Evolutionary conservation across 2,329 filamentous ascomycete genomes (phyloP).

Genomic region (Dissoconium aciculare): DNA sequence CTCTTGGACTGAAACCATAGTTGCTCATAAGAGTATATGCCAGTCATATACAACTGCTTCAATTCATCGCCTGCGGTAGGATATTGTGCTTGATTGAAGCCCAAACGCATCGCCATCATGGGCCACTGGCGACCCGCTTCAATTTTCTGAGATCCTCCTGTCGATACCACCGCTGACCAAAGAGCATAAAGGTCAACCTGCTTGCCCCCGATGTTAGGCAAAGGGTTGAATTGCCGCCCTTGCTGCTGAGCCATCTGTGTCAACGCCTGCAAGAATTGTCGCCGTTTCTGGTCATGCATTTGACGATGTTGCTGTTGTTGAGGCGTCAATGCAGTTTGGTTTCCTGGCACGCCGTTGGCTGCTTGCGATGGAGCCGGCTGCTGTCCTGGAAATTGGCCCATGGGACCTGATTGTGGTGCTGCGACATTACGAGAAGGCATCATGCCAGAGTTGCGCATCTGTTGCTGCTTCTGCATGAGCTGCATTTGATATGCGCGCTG

Average conservation of each 20-base stretch:
- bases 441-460: constrained; percentile 34
- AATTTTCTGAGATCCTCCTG: constrained; percentile 62
- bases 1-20: constrained; percentile 38
- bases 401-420: constrained; percentile 17
- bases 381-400: constrained; percentile 13
- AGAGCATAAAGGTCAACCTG: constrained; percentile 60
- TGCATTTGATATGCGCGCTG: constrained; percentile 78
- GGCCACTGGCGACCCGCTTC: constrained; percentile 58
- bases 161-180: constrained; percentile 62
- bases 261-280: constrained; percentile 49
- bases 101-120: constrained; percentile 44
- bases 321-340: constrained; percentile 4
- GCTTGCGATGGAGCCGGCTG: constrained; percentile 6
- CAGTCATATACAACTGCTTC: constrained; percentile 57
- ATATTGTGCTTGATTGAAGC: constrained; percentile 29
- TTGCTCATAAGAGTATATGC: constrained; percentile 63
- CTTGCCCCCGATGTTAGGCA: constrained; percentile 58
- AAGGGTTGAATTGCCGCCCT: constrained; percentile 57
- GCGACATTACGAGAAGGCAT: constrained; percentile 15
- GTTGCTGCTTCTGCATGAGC: constrained; percentile 59
- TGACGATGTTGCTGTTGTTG: constrained; percentile 10
- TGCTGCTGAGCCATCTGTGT: constrained; percentile 62
- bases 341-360: constrained; percentile 13
- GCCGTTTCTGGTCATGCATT: constrained; percentile 16
- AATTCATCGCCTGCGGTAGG: constrained; percentile 56